Percentiles rank a stretch among this genome's conserved stretches.
Conservation (phyloP, 2,329 filamentous ascomycete species). For the Corniculantispora saksenae region DNA sequence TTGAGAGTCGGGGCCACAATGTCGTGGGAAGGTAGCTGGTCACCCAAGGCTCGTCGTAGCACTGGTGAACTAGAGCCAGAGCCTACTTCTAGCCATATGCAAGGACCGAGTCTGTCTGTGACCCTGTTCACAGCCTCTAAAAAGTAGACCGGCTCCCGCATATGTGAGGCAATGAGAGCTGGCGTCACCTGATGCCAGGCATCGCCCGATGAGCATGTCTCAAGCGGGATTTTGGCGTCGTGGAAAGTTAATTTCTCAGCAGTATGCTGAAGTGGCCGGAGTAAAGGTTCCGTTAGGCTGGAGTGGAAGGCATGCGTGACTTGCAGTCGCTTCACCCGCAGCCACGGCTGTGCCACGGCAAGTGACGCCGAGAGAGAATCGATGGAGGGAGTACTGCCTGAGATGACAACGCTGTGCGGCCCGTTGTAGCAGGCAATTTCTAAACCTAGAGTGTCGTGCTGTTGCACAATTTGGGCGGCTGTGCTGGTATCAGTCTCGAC, state of each 20-base stretch:
- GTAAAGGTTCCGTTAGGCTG: slow-evolving; percentile 16
- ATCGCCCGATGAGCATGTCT: neutral
- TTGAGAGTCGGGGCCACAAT: no score
- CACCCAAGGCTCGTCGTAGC: no score
- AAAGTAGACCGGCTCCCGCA: slow-evolving; percentile 1
- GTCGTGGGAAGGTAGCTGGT: neutral
- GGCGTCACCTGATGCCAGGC: no score
- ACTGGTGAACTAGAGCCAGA: neutral
- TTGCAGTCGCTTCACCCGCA: slow-evolving; percentile 12
- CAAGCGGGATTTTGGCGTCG: neutral
- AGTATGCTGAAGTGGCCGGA: slow-evolving; percentile 16
- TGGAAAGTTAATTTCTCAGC: slow-evolving; percentile 26
- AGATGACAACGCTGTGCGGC: slow-evolving; percentile 3
- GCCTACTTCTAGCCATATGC: slow-evolving; percentile 5
- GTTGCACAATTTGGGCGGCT: neutral
- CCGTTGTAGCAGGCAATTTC: slow-evolving; percentile 19
- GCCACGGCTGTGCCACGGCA: neutral
- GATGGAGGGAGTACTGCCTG: neutral
- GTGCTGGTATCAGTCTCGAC: slow-evolving; percentile 21
- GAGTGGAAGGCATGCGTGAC: slow-evolving; percentile 18
- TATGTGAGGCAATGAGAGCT: neutral
- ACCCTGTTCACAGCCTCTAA: neutral
- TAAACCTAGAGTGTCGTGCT: neutral
- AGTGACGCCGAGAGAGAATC: neutral
- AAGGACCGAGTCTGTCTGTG: neutral